Evolutionary conservation across 768 basidiomycete genomes (phyloP).

Genomic region (Cytidiella melzeri): DNA sequence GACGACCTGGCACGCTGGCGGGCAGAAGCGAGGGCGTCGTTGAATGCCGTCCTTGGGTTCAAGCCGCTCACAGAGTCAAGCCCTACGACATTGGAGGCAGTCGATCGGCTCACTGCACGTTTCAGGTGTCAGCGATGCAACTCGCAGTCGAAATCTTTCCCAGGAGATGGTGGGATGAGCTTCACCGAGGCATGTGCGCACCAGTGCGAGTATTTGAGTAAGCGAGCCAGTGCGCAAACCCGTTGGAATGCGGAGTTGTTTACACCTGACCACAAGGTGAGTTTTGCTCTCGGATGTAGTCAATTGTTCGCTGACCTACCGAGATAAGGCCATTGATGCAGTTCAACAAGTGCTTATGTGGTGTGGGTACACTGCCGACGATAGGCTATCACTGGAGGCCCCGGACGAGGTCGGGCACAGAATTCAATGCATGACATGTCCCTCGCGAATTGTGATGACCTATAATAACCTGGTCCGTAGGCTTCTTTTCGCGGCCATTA

Average conservation of each 20-base stretch:
- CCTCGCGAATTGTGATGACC: slow-evolving; percentile 42
- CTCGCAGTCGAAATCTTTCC: slow-evolving; percentile 20
- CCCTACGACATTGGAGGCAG: slow-evolving; percentile 43
- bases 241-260: slow-evolving; percentile 49
- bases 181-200: slow-evolving; percentile 57
- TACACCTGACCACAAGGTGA: slow-evolving; percentile 52
- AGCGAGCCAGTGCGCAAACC: slow-evolving; percentile 23
- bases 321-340: slow-evolving; percentile 40
- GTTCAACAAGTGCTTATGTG: slow-evolving; percentile 34
- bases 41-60: slow-evolving; percentile 45
- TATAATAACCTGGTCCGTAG: slow-evolving; percentile 37
- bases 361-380: slow-evolving; percentile 26
- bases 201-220: slow-evolving; percentile 33
- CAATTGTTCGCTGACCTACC: neutral
- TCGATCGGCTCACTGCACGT: slow-evolving; percentile 50
- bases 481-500: neutral
- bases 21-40: slow-evolving; percentile 33
- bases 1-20: slow-evolving; percentile 47
- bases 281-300: neutral
- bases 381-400: slow-evolving; percentile 15
- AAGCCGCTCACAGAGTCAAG: slow-evolving; percentile 47
- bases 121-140: slow-evolving; percentile 54
- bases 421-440: slow-evolving; percentile 47
- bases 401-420: slow-evolving; percentile 23
- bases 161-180: slow-evolving; percentile 38